Evolutionary conservation across 2,329 filamentous ascomycete species (phyloP).

Genomic region (Sporothrix curviconia): DNA sequence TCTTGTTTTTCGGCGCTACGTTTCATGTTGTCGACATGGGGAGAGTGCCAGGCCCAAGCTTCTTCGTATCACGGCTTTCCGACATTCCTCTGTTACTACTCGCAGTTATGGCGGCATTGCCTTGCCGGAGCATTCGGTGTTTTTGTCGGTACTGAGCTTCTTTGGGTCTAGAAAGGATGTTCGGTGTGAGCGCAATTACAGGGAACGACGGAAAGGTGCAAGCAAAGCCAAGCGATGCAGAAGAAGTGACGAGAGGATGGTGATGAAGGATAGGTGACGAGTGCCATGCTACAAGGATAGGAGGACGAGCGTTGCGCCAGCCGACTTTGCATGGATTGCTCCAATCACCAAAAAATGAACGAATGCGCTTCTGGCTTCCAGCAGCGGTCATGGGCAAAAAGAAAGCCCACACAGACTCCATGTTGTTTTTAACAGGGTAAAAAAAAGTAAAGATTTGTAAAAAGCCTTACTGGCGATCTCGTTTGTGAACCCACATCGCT

Average conservation of each 20-base stretch:
- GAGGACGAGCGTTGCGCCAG: no score
- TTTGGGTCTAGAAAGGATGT: conserved; percentile 1
- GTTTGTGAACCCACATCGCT: not conserved
- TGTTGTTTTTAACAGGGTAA: not conserved
- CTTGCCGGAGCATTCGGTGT: not conserved
- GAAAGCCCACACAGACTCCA: not conserved
- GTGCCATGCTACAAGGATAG: no score
- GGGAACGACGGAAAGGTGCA: no score
- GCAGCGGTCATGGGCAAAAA: no score
- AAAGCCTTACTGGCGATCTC: not conserved
- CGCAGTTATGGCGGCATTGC: not conserved
- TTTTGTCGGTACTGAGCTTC: not conserved
- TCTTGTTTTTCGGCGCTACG: conserved; percentile 3
- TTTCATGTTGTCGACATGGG: conserved; percentile 8
- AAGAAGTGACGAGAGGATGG: no score
- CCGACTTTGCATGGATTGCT: no score
- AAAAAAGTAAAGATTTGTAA: not conserved
- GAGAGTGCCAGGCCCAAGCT: not conserved
- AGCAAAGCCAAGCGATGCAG: no score
- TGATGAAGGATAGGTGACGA: not conserved
- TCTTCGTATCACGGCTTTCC: not conserved
- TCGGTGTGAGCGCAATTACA: no score
- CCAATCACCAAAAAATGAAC: no score
- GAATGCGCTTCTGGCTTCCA: no score
- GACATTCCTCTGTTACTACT: not conserved